These are phyloP conservation scores for Cinnamomum chago DNA, from an alignment of 164 flowering plant species.

Conservation along the genomic window DNA sequence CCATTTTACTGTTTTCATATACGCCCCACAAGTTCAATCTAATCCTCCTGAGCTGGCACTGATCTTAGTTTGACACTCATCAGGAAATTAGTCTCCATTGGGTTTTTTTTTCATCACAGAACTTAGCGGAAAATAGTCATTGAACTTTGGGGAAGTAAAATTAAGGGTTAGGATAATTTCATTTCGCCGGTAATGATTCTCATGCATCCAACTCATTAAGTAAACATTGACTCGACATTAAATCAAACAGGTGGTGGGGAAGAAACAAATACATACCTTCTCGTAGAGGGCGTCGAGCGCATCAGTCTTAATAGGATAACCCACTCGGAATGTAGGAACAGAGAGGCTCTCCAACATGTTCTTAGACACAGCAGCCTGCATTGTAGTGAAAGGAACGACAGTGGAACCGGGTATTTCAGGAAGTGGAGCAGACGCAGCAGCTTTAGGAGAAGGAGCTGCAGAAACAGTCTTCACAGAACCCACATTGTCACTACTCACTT, in stretches of 20 bases:
- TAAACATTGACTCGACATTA: not conserved
- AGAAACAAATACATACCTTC: slow-evolving; percentile 44
- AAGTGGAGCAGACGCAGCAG: slow-evolving; percentile 30
- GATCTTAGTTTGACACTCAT: no score
- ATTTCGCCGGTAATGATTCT: no score
- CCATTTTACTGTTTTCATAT: no score
- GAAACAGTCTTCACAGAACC: slow-evolving; percentile 21
- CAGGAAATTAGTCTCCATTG: no score
- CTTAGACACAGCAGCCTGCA: slow-evolving; percentile 84
- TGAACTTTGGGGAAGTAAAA: no score
- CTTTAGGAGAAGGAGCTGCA: slow-evolving; percentile 21
- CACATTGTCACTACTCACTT: slow-evolving; percentile 29
- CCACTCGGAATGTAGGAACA: slow-evolving; percentile 87
- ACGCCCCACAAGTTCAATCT: no score
- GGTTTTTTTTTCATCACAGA: no score
- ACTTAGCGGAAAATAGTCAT: no score
- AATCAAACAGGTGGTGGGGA: not conserved
- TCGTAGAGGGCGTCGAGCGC: slow-evolving; percentile 78
- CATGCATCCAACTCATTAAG: not conserved
- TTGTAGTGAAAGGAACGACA: slow-evolving; percentile 68
- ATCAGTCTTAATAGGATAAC: slow-evolving; percentile 75
- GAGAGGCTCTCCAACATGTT: slow-evolving; percentile 89
- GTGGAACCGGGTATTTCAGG: slow-evolving; percentile 55
- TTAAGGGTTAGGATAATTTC: no score
- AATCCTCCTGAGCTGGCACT: no score